Evolutionary conservation across 2,329 filamentous ascomycete genomes (phyloP), one percentile per base, ranked within the genome.

Genomic region (Phaeophleospora eucalypticola): DNA sequence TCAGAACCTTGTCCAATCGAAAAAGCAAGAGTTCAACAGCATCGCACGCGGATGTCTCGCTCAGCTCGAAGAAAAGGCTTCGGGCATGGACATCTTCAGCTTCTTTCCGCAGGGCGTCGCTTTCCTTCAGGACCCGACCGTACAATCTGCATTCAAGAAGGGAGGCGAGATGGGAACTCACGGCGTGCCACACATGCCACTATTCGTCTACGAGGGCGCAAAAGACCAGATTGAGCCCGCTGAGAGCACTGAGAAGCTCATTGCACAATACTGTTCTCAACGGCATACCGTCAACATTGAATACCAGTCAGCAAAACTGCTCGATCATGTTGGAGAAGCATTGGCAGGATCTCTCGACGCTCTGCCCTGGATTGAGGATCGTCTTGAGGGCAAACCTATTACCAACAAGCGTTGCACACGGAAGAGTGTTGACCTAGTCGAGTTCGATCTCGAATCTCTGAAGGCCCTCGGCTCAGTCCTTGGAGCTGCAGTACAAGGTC

Each of bases 151-250:
- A 2, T 59, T 65, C 14, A 51, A 60, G 21, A 29, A 54, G 1
- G 52, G 56, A 4, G 58, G 20, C 59, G 65, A 20, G 6, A 59
- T 67, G 59, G 65, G 63, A 4, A 49, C 60, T 6, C 64, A 69
- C 37, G 68, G 68, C 35, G 57, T 65, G 0, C 74, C 74, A 0
- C 43, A 58, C 4, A 71, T 75, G 53, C 74, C 75, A 0, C 43
- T 77, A 10, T 72, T 73, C 46, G 53, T 74, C 2, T 76, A 77
- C 56, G 76, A 77, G 45, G 69, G 72, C 0, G 63, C 69, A 10
- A 48, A 54, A 2, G 74, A 78, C 20, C 66, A 75, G 42, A 58
- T 73, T 35, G 70, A 65, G 8, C 59, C 64, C 2, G 60, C 73
- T 1, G 56, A 49, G 4, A 67, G 71, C 24, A 74, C 69, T 3